Evolutionary conservation across 495 filamentous ascomycete genomes (phyloP), one percentile per base, ranked within the genome.

Genomic region (Bacidia rubella): DNA sequence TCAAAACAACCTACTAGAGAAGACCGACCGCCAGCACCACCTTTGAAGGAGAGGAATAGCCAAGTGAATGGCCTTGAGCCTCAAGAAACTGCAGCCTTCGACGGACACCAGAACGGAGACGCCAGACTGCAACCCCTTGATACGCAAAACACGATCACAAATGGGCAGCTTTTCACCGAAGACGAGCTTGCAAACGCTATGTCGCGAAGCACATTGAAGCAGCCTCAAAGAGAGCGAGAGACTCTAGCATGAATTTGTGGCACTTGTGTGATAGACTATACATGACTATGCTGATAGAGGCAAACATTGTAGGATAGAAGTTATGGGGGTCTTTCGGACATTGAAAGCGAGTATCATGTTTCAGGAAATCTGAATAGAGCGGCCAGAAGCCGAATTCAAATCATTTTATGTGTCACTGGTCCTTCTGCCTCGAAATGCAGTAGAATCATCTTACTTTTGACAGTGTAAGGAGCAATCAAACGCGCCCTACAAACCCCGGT

Each of bases 111-210:
- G 29, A 50, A 40, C 2, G 50, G 24, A 25, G 53, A 49, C 43
- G 22, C 21, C 38, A 49, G 12, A 19, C 29, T 50, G 2, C 15
- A 49, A 12, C 47, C 46, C 22, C 56, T 58, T 55, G 56, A 55
- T 39, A 50, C 52, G 46, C 47, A 55, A 17, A 55, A 12, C 21
- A 58, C 56, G 22, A 43, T 58, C 26, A 58, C 56, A 26, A 54
- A 53, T 43, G 60, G 57, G 2, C 39, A 52, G 42, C 55, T 51
- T 1, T 62, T 62, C 27, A 53, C 57, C 2, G 60, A 54, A 20
- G 60, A 62, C 23, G 60, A 62, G 27, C 58, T 62, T 27, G 54
- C 55, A 24, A 53, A 41, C 15, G 60, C 60, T 20, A 60, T 62
- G 60, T 53, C 57, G n/a, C 49, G 47, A 35, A 60, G 57, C 54